These are phyloP conservation scores for Pseudozyma sp. DNA, from an alignment of 1,284 basidiomycete genomes.

Conservation along the genomic window DNA sequence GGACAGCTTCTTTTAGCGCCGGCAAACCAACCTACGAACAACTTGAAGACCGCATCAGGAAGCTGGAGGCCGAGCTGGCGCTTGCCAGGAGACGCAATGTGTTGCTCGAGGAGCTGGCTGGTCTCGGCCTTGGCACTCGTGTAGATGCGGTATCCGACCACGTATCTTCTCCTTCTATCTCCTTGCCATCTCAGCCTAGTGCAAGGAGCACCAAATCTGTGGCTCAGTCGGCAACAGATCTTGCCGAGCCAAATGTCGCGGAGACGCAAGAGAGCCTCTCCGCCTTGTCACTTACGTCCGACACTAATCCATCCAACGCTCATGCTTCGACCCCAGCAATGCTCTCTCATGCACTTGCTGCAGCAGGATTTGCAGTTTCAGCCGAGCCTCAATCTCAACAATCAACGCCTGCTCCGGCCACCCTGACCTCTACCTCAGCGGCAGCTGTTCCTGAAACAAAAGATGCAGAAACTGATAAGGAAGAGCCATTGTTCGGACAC, in stretches of 20 bases:
- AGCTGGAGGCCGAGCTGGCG: conserved; percentile 45
- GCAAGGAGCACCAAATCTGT: background rate
- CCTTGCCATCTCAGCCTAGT: conserved; percentile 2
- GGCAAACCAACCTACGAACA: conserved; percentile 42
- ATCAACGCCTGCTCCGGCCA: conserved; percentile 14
- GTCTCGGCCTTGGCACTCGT: conserved; percentile 29
- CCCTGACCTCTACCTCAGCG: conserved; percentile 4
- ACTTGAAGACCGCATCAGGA: conserved; percentile 34
- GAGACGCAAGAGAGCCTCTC: conserved; percentile 8
- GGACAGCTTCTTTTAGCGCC: background rate
- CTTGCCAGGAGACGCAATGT: conserved; percentile 37
- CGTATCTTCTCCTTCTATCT: background rate
- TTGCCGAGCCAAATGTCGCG: background rate
- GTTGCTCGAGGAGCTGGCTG: conserved; percentile 42
- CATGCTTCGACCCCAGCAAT: conserved; percentile 2
- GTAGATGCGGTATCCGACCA: background rate
- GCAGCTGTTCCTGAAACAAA: background rate
- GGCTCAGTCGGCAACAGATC: background rate
- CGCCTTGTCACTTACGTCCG: conserved; percentile 12
- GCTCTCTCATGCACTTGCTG: conserved; percentile 21
- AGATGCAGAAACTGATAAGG: conserved; percentile 6
- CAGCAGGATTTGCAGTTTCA: conserved; percentile 25
- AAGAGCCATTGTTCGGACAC: conserved; percentile 40
- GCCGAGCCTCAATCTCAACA: conserved; percentile 1
- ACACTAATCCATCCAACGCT: background rate